A percentile compares a stretch with the other conserved stretches of the same genome.
Conservation (phyloP, 495 filamentous ascomycete species). For the Aspergillus ellipticus region DNA sequence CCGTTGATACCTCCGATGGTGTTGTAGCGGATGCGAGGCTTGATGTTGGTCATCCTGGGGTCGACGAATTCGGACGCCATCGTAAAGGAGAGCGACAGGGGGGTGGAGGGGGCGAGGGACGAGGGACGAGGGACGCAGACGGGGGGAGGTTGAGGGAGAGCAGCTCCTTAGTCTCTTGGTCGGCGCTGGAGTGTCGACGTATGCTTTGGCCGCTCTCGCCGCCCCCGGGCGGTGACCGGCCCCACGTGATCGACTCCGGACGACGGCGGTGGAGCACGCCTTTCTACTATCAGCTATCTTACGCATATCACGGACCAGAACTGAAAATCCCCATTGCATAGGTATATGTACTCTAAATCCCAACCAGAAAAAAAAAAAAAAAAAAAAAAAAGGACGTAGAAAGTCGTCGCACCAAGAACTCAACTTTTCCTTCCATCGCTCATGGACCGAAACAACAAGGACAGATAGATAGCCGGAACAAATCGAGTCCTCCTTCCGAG, state of each 20-base stretch:
- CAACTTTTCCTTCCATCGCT: background rate
- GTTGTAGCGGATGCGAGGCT: constrained; percentile 91
- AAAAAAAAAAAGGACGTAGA: no score
- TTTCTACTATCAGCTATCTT: no score
- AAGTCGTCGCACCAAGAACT: background rate
- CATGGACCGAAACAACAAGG: background rate
- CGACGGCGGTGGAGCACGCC: background rate
- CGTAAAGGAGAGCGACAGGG: constrained; percentile 19
- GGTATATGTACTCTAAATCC: background rate
- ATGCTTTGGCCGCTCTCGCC: constrained; percentile 2
- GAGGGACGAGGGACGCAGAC: background rate
- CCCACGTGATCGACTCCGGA: background rate
- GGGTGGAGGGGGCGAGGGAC: constrained; percentile 1
- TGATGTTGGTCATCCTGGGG: constrained; percentile 75
- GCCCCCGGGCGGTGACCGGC: background rate
- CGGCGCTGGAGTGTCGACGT: background rate
- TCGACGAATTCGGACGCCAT: constrained; percentile 64
- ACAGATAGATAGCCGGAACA: background rate
- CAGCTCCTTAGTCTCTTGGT: background rate
- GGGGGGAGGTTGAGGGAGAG: constrained; percentile 10
- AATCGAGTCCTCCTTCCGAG: background rate
- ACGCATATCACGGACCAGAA: no score
- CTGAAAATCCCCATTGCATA: background rate
- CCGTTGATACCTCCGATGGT: constrained; percentile 98
- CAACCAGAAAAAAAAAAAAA: background rate